Percentiles rank a stretch among this genome's conserved stretches.
Conservation (phyloP, 2,329 filamentous ascomycete species). For the Penicillium brasilianum region DNA sequence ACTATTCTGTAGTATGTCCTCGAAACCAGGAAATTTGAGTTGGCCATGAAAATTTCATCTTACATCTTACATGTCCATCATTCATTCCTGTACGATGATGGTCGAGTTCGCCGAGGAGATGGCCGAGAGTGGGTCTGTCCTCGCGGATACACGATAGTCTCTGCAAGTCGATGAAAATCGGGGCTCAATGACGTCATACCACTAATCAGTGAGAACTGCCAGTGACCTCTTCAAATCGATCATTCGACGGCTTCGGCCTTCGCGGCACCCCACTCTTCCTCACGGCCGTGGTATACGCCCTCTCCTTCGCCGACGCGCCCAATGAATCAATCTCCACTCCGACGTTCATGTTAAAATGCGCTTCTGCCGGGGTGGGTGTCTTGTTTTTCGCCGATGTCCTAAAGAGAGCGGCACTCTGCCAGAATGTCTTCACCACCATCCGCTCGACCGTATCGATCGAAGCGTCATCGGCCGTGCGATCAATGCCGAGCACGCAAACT, state of each 20-base stretch:
- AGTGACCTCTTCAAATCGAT: neutral
- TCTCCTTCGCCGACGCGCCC: neutral
- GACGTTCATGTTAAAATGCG: neutral
- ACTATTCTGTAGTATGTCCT: too few species aligned
- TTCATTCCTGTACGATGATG: neutral
- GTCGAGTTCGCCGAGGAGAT: neutral
- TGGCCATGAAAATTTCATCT: neutral
- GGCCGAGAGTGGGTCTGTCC: neutral
- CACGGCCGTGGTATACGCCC: too few species aligned
- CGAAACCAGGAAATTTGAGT: too few species aligned
- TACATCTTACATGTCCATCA: neutral
- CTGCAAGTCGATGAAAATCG: neutral
- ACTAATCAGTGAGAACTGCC: neutral
- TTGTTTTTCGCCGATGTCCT: neutral
- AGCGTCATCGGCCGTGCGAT: slow-evolving; percentile 41
- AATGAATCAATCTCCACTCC: neutral
- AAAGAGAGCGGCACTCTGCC: neutral
- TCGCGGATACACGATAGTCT: neutral
- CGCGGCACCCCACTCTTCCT: too few species aligned
- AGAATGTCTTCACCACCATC: slow-evolving; percentile 14
- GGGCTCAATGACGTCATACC: neutral
- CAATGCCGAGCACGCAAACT: slow-evolving; percentile 41
- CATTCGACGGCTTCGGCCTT: neutral
- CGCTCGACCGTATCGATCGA: slow-evolving; percentile 40
- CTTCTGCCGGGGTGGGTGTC: neutral